A percentile compares a stretch with the other conserved stretches of the same genome.
phyloP scores from a whole-genome alignment of 805 yeast species.

The Pichia gijzeniarum region DNA sequence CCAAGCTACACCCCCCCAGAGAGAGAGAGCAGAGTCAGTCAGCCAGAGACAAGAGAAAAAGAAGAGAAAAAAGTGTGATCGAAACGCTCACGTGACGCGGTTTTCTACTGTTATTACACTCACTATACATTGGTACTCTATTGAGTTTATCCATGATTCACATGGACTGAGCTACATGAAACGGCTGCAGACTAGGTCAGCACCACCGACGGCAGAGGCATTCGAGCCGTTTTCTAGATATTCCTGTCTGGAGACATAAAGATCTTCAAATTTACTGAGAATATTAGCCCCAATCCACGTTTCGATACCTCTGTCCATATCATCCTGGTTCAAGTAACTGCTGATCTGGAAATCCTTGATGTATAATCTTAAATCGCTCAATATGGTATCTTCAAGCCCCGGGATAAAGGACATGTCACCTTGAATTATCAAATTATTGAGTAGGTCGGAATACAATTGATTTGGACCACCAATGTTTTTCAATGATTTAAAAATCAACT shows the following conservation, averaged over 20 bases:
- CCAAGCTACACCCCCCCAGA: too few species aligned
- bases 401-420: slow-evolving; percentile 54
- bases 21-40: too few species aligned
- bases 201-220: too few species aligned
- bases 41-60: background rate
- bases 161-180: background rate
- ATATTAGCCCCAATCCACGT: slow-evolving; percentile 73
- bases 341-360: slow-evolving; percentile 45
- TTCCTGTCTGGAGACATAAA: slow-evolving; percentile 57
- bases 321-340: slow-evolving; percentile 34
- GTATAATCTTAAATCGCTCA: slow-evolving; percentile 46
- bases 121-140: too few species aligned
- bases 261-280: slow-evolving; percentile 50
- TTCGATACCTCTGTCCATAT: slow-evolving; percentile 50
- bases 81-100: too few species aligned
- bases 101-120: too few species aligned
- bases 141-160: too few species aligned
- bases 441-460: slow-evolving; percentile 33
- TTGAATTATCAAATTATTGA: slow-evolving; percentile 48
- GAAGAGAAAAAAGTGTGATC: background rate
- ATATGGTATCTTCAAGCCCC: slow-evolving; percentile 49
- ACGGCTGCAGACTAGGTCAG: slow-evolving; percentile 19
- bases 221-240: slow-evolving; percentile 55
- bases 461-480: slow-evolving; percentile 40
- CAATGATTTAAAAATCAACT: slow-evolving; percentile 39